Percentiles rank a stretch among this genome's conserved stretches.
Conservation (phyloP, 2,329 filamentous ascomycete species). For the Hansfordia pulvinata region DNA sequence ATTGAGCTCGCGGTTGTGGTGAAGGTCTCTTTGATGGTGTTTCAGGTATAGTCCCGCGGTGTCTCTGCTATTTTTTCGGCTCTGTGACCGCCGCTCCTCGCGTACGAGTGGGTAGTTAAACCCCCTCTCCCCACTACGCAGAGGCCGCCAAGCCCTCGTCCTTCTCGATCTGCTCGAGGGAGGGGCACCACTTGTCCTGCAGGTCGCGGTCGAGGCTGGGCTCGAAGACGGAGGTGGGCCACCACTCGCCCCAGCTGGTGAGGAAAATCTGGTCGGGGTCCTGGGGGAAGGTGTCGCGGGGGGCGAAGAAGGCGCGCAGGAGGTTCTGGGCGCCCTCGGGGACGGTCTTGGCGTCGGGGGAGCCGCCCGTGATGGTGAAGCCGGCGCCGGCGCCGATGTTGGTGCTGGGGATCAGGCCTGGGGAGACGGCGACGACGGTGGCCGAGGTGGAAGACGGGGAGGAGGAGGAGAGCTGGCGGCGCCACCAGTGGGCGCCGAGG, state of each 20-base stretch:
- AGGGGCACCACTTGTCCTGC: slow-evolving; percentile 37
- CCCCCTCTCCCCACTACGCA: no score
- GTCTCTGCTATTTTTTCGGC: no score
- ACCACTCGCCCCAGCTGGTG: slow-evolving; percentile 44
- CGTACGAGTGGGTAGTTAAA: no score
- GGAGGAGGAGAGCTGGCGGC: slow-evolving; percentile 29
- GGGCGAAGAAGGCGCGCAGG: background rate
- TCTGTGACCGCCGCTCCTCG: no score
- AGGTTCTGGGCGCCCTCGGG: slow-evolving; percentile 24
- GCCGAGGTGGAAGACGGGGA: slow-evolving; percentile 26
- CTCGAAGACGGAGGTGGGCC: slow-evolving; percentile 27
- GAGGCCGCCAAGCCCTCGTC: slow-evolving; percentile 17
- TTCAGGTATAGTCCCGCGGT: no score
- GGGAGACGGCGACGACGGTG: slow-evolving; percentile 36
- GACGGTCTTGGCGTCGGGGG: slow-evolving; percentile 32
- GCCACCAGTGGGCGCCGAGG: slow-evolving; percentile 41
- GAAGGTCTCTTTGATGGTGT: no score
- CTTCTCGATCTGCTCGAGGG: slow-evolving; percentile 31
- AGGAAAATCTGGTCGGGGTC: slow-evolving; percentile 38
- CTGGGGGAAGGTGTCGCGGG: slow-evolving; percentile 30
- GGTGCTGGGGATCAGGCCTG: slow-evolving; percentile 35
- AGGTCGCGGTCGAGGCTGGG: slow-evolving; percentile 27
- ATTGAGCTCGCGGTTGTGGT: no score
- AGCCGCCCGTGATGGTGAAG: slow-evolving; percentile 13
- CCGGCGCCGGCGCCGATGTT: slow-evolving; percentile 21